Conservation (phyloP, 768 basidiomycete species). For the Amanita polypyramis region DNA sequence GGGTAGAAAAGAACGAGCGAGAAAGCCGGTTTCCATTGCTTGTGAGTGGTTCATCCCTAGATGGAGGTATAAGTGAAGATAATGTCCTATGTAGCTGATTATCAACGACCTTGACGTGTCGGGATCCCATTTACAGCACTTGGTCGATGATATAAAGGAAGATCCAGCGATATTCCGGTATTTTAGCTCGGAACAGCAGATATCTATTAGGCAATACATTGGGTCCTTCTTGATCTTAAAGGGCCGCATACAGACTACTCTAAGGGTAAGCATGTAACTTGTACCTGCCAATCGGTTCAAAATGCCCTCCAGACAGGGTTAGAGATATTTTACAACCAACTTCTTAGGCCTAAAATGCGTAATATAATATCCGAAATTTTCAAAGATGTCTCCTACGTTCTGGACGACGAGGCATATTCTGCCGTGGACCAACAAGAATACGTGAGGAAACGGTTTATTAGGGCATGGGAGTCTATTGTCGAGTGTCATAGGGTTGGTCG, state of each 20-base stretch:
- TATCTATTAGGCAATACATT: slow-evolving; percentile 36
- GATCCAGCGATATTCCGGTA: slow-evolving; percentile 52
- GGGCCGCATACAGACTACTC: slow-evolving; percentile 56
- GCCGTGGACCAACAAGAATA: slow-evolving; percentile 78
- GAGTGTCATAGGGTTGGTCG: slow-evolving; percentile 73
- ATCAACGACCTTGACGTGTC: slow-evolving; percentile 95
- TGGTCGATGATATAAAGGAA: slow-evolving; percentile 54
- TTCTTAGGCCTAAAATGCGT: slow-evolving; percentile 80
- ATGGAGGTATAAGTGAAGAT: no score
- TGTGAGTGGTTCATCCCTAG: slow-evolving; percentile 36
- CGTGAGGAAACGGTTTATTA: slow-evolving; percentile 84
- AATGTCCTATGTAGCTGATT: slow-evolving; percentile 43
- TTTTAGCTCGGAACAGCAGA: slow-evolving; percentile 51
- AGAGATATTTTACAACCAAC: slow-evolving; percentile 93
- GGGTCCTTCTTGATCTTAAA: slow-evolving; percentile 42
- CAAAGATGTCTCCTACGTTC: slow-evolving; percentile 77
- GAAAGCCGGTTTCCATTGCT: slow-evolving; percentile 77
- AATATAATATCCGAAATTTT: slow-evolving; percentile 81
- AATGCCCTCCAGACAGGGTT: slow-evolving; percentile 50
- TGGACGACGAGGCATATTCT: slow-evolving; percentile 84
- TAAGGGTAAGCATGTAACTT: slow-evolving; percentile 43
- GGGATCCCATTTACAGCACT: slow-evolving; percentile 76
- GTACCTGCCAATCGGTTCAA: background rate
- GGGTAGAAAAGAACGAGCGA: slow-evolving; percentile 68
- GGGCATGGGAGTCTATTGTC: slow-evolving; percentile 76